Base-by-base conservation (phyloP, 2,329 filamentous ascomycete genomes). In the Sclerotinia subarctica region DNA sequence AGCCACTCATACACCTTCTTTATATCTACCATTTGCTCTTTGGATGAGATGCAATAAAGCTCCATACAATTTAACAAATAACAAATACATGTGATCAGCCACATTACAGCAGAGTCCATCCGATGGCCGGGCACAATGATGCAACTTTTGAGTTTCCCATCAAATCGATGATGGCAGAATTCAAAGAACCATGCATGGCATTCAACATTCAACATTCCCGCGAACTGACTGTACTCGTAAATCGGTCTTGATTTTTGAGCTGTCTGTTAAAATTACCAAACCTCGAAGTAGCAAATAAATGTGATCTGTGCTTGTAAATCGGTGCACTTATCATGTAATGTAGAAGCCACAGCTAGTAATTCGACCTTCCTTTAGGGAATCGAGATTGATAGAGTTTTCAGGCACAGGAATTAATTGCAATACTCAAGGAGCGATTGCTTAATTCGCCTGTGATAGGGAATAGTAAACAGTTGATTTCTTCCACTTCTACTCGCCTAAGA, bases 111-210 rank as follows among this genome's bases (percentile, higher is more conserved):
- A 26, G 21, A 35, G 7, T 8, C 42, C 29, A 21, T 29, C 35
- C 49, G 49, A 53, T 44, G 26, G 24, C 24, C 19, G 49, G 19
- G 19, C n/a, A 54, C 35, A 24, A 64, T 64, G 62, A 64, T 64
- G 51, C 51, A 64, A 56, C 52, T 64, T 26, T 42, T 46, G 17
- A 24, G 49, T 46, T 64, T 64, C 38, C 62, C 49, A 64, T 64
- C 10, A 29, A 29, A 19, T 46, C 24, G 38, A 29, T 59, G 17
- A 46, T 59, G 51, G 26, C 11, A 24, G 32, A 44, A 62, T 32
- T 35, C 58, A 49, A 60, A 21, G 17, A 46, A 58, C 10, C 26
- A 49, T 17, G 13, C n/a, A 62, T 35, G 11, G 21, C 21, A 49
- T 62, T 49, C 26, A 13, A 35, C 10, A 29, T 26, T 42, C 6